Base-by-base conservation (phyloP, 345 rosid species). In the rapeseed (Brassica napus) region DNA sequence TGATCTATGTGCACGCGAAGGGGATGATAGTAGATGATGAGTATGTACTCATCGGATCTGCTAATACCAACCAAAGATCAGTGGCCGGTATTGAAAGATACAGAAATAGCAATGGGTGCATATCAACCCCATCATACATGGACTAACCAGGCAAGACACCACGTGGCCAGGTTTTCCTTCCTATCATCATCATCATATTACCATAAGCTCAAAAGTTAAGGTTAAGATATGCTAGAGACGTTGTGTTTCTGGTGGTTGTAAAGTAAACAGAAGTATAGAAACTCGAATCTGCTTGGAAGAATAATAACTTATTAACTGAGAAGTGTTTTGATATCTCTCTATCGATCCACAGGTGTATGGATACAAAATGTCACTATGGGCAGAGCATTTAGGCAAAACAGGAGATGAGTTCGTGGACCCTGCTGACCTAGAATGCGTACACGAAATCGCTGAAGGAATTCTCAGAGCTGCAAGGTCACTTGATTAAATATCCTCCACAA, bases 11-110 rank as follows among this genome's bases (percentile, higher is more conserved):
- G 44, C 44, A 39, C 11, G 44, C 44, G 9, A 93, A 94, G 77
- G 98, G 98, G 68, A 94, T 94, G 97, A 74, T 94, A 18, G 94
- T 94, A 73, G 98, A 91, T 73, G 98, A 91, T 58, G 97, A 94
- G 83, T 94, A 91, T 54, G 87, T 88, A 11, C 86, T 94, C 69
- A 11, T 94, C 28, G 98, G 98, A 83, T 94, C 98, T 23, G 98
- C 98, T 24, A 39, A 39, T 9, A 39, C 8, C 11, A 39, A 39
- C 44, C 44, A 39, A 39, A 39, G 44, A 39, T 39, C 44, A 7
- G 8, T 39, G 44, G 44, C 44, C 44, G 11, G 44, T 9, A 39
- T 3, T 23, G 44, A 39, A 39, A 39, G 44, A 39, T 39, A 39
- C 44, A 8, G 44, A 39, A 8, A 39, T 39, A 39, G 44, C 44